Percentiles rank a stretch among this genome's conserved stretches.
phyloP scores from a whole-genome alignment of 495 filamentous ascomycete genomes.

The Apiosordaria backusii region DNA sequence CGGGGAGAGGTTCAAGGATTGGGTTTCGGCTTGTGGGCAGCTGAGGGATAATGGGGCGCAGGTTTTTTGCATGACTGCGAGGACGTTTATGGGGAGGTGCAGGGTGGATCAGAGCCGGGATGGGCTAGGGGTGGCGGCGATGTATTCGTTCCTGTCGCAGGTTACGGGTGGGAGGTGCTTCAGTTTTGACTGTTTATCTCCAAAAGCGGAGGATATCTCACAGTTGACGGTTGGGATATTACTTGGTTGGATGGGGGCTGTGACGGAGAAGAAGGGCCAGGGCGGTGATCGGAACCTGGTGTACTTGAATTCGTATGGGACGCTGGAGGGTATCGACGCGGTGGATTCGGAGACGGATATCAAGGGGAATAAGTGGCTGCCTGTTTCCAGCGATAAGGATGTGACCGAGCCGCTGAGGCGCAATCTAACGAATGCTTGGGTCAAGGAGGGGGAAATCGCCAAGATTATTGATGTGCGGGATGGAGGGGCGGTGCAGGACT shows the following conservation, averaged over 20 bases:
- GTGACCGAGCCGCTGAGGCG: constrained; percentile 16
- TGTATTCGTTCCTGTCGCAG: constrained; percentile 37
- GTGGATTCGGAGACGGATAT: constrained; percentile 19
- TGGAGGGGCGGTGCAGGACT: constrained; percentile 28
- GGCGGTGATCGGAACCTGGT: constrained; percentile 13
- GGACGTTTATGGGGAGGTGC: not conserved
- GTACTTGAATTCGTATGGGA: not conserved
- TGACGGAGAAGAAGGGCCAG: constrained; percentile 26
- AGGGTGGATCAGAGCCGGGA: not conserved
- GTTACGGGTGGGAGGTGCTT: constrained; percentile 41
- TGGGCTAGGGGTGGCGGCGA: constrained; percentile 16
- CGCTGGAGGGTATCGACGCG: not conserved
- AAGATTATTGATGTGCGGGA: constrained; percentile 24
- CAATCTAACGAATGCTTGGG: constrained; percentile 16
- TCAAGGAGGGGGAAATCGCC: constrained; percentile 1
- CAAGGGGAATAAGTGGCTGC: constrained; percentile 11
- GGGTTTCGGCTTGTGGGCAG: constrained; percentile 34
- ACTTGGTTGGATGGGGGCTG: constrained; percentile 46
- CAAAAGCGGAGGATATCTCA: constrained; percentile 32
- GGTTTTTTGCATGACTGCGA: constrained; percentile 37
- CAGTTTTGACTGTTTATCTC: constrained; percentile 17
- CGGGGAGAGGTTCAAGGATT: constrained; percentile 39
- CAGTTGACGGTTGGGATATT: constrained; percentile 42
- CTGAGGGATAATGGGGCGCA: constrained; percentile 32
- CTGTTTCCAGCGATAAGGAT: constrained; percentile 12